Base-by-base conservation (phyloP, 2,329 filamentous ascomycete genomes). In the Fusarium sp. region DNA sequence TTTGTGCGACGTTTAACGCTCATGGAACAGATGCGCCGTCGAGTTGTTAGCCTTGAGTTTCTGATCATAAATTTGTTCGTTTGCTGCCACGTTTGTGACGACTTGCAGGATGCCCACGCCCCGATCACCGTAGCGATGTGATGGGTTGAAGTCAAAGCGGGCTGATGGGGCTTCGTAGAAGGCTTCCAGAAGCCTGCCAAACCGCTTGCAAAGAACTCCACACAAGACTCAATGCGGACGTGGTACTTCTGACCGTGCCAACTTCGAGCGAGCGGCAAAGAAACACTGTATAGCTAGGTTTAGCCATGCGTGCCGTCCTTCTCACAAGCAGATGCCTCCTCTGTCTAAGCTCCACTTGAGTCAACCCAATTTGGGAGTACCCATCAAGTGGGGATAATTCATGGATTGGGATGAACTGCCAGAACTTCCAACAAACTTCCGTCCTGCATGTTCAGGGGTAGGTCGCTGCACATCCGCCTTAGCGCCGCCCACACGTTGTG, bases 141-240 rank as follows among this genome's bases (percentile, higher is more conserved):
- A 58, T 69, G 55, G 57, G 69, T 67, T 63, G 65, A 62, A 63
- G 58, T 50, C 59, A 45, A 45, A 48, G 71, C 74, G 72, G 74
- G 57, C 59, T 67, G 50, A 68, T 51, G 64, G 61, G 66, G 61
- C 59, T 71, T 64, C 57, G 70, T 73, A 50, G 75, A 77, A 77
- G 67, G 60, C 61, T 77, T 77, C 75, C 71, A 77, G 75, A 77
- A 77, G 66, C 55, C 66, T 65, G 66, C 66, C 68, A 74, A 51
- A 56, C 47, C 27, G 25, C 40, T 53, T 56, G 55, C 30, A 46
- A 46, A 43, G 49, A 56, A 55, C 68, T 63, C 61, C 59, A 64
- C 42, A 32, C 28, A 25, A 58, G 25, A 34, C 30, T 42, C 54
- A 46, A 43, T 34, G 41, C 42, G 27, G 34, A 45, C n/a, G n/a